Evolutionary conservation across 805 yeast species (phyloP), one percentile per base, ranked within the genome.

Genomic region (Starmerella riodocensis): DNA sequence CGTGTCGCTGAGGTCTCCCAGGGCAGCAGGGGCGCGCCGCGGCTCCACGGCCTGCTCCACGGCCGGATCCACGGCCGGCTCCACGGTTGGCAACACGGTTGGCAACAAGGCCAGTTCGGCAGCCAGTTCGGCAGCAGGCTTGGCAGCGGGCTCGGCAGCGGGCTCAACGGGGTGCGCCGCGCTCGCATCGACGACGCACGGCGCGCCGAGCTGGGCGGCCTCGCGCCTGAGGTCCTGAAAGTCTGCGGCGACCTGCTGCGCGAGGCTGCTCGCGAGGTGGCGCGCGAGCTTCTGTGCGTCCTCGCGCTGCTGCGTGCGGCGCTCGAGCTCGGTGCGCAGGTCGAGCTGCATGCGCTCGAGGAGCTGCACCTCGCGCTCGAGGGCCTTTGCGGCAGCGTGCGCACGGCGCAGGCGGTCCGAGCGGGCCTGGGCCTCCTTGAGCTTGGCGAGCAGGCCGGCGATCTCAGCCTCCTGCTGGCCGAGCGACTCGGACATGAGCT

Each of bases 291-390:
- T 29, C 31, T 35, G 40, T 6, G 46, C 46, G 16, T 37, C 46
- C 12, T 39, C 40, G 35, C 43, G 39, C 35, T 34, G 40, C 28
- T 22, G 27, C 13, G 29, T 17, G 36, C 33, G 35, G 17, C 30
- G 16, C 25, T 41, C 45, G 35, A 44, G 45, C 36, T 44, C 48
- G n/a, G 29, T 13, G 14, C 36, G 40, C 31, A 43, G 37, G 14
- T 36, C 36, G 21, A 37, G 29, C 28, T 49, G 53, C 34, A 45
- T 23, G 34, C 39, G 32, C 36, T 49, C 50, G 6, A 49, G 45
- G 31, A 46, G 19, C 33, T 43, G 36, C 20, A 50, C 50, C 37
- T 50, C 52, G 23, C 47, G 37, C 41, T 50, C 51, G 8, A 50
- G 41, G 17, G 41, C 35, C 29, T 37, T 35, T 4, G 53, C 54